Percentiles rank a stretch among this genome's conserved stretches.
phyloP scores from a whole-genome alignment of 768 basidiomycete species.

The Kwoniella europaea region DNA sequence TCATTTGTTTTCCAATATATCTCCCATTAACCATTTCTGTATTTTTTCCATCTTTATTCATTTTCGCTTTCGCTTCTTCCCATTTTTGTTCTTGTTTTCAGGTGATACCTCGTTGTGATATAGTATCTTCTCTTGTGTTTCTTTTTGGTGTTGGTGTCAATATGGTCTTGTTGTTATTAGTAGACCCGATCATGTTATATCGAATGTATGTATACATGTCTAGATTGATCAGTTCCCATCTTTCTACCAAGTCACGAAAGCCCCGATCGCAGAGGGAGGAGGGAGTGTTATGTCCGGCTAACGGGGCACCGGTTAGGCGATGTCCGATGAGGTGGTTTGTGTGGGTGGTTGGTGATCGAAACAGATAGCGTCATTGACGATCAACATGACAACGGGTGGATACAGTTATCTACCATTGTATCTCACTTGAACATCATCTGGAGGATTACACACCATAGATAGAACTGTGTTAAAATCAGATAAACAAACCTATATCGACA shows the following conservation, averaged over 20 bases:
- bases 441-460: neutral
- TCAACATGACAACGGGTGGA: too few species aligned
- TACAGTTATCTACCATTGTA: neutral
- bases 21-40: conserved; percentile 33
- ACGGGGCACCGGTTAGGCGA: neutral
- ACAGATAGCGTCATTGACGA: neutral
- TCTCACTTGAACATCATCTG: neutral
- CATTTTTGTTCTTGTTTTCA: neutral
- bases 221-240: too few species aligned
- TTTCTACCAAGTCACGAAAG: too few species aligned
- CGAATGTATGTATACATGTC: neutral
- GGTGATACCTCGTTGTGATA: neutral
- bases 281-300: neutral
- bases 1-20: conserved; percentile 93
- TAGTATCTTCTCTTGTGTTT: neutral
- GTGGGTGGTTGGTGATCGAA: neutral
- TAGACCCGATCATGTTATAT: conserved; percentile 4
- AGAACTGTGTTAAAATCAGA: neutral
- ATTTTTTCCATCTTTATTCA: neutral
- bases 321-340: neutral
- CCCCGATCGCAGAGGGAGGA: neutral
- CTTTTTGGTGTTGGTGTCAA: neutral
- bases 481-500: neutral
- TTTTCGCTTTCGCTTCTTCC: neutral
- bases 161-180: conserved; percentile 14